Conservation (phyloP, 441 rosid genomes). For the Raphanus hybrid region DNA sequence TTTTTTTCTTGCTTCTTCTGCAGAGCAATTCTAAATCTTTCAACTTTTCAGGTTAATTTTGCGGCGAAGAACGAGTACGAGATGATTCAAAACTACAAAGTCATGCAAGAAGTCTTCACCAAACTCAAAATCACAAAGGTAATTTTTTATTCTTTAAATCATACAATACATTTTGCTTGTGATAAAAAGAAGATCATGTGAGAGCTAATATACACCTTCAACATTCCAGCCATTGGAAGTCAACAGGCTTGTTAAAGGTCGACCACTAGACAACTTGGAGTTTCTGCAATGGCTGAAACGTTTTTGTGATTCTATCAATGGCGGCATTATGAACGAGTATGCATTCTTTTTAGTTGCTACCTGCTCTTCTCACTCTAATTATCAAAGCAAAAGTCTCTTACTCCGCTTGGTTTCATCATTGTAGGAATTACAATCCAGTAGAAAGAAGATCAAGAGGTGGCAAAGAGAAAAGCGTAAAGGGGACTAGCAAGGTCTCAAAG, state of each 20-base stretch:
- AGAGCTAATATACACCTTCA: no score
- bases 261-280: conserved; percentile 96
- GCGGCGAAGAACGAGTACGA: conserved; percentile 95
- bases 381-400: no score
- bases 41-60: conserved; percentile 74
- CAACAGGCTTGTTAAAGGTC: conserved; percentile 84
- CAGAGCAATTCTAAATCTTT: conserved; percentile 28
- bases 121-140: conserved; percentile 91
- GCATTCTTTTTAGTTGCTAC: neutral
- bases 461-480: conserved; percentile 59
- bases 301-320: conserved; percentile 91
- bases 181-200: no score
- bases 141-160: neutral
- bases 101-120: conserved; percentile 87
- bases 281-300: conserved; percentile 94
- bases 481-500: conserved; percentile 64
- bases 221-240: conserved; percentile 95
- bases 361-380: neutral
- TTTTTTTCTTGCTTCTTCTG: neutral
- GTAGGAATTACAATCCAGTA: conserved; percentile 87
- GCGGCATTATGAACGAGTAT: conserved; percentile 95
- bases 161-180: neutral
- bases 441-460: conserved; percentile 84
- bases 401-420: no score
- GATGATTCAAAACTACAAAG: conserved; percentile 65